These are phyloP conservation scores for Filobasidium wieringae DNA, from an alignment of 768 basidiomycete genomes.

Conservation along the genomic window DNA sequence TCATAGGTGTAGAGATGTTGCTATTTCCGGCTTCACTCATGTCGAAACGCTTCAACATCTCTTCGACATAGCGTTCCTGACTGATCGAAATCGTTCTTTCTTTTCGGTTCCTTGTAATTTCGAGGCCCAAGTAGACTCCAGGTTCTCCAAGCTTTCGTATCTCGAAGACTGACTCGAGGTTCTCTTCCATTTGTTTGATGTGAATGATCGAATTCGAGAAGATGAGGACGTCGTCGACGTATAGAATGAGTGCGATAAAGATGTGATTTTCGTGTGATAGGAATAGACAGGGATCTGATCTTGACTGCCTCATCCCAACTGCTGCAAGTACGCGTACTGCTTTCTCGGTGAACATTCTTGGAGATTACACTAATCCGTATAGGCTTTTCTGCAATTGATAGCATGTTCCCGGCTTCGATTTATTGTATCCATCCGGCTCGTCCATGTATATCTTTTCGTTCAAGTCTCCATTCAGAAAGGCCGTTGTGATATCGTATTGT, in stretches of 20 bases:
- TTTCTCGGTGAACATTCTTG: constrained; percentile 8
- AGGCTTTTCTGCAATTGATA: constrained; percentile 1
- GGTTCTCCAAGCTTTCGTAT: constrained; percentile 1
- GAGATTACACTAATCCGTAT: constrained; percentile 17
- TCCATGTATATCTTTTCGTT: constrained; percentile 42
- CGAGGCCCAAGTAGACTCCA: constrained; percentile 9
- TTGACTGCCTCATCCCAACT: neutral
- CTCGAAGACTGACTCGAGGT: neutral
- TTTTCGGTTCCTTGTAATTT: neutral
- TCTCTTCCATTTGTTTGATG: neutral
- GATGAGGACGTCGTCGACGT: constrained; percentile 17
- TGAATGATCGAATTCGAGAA: too few relatives aligned
- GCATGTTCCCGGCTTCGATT: neutral
- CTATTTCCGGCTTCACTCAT: neutral
- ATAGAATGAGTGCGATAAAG: constrained; percentile 1
- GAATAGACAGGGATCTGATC: neutral
- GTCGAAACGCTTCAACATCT: constrained; percentile 5
- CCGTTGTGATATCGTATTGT: constrained; percentile 22
- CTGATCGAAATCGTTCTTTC: neutral
- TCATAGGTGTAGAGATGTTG: constrained; percentile 2
- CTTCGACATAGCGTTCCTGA: constrained; percentile 15
- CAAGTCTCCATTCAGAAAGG: constrained; percentile 24
- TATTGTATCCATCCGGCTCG: neutral
- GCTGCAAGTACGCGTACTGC: neutral
- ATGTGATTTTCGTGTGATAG: neutral